These are phyloP conservation scores for Xylaria sp. DNA, from an alignment of 2,329 filamentous ascomycete species.

Conservation along the genomic window DNA sequence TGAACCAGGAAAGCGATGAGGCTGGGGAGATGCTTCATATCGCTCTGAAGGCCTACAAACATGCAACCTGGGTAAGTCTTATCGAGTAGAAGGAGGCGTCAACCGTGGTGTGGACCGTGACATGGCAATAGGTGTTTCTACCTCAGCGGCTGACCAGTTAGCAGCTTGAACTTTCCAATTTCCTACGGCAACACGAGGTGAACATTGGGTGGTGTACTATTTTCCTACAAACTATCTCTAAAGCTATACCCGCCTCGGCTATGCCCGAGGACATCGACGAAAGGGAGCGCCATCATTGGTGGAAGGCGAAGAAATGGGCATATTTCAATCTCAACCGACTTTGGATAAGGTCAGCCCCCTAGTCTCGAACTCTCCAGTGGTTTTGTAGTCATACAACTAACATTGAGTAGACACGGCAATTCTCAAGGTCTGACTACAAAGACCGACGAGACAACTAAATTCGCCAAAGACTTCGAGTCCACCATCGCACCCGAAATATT, in stretches of 20 bases:
- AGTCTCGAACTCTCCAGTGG: slow-evolving; percentile 2
- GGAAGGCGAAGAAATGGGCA: slow-evolving; percentile 99
- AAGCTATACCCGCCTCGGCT: slow-evolving; percentile 80
- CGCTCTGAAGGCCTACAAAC: slow-evolving; percentile 96
- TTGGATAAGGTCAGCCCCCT: slow-evolving; percentile 77
- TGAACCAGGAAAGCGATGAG: slow-evolving; percentile 91
- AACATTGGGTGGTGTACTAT: slow-evolving; percentile 97
- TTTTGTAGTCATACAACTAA: slow-evolving; percentile 44
- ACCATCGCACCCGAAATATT: slow-evolving; percentile 96
- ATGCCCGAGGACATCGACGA: slow-evolving; percentile 84
- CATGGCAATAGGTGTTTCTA: neutral
- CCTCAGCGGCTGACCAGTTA: slow-evolving; percentile 38
- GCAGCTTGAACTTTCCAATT: slow-evolving; percentile 85
- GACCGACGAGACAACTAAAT: slow-evolving; percentile 79
- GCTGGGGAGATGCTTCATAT: slow-evolving; percentile 97
- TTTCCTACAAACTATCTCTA: slow-evolving; percentile 90
- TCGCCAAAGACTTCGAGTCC: slow-evolving; percentile 89
- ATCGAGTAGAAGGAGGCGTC: neutral
- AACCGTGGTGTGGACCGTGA: neutral
- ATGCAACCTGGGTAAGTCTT: slow-evolving; percentile 87
- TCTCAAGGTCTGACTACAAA: slow-evolving; percentile 80
- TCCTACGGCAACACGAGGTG: slow-evolving; percentile 80
- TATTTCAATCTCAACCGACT: slow-evolving; percentile 97
- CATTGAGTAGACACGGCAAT: slow-evolving; percentile 81
- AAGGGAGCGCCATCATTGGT: slow-evolving; percentile 95